These are phyloP conservation scores for Artemisia argyi DNA, from an alignment of 129 eudicot species.

Conservation along the genomic window DNA sequence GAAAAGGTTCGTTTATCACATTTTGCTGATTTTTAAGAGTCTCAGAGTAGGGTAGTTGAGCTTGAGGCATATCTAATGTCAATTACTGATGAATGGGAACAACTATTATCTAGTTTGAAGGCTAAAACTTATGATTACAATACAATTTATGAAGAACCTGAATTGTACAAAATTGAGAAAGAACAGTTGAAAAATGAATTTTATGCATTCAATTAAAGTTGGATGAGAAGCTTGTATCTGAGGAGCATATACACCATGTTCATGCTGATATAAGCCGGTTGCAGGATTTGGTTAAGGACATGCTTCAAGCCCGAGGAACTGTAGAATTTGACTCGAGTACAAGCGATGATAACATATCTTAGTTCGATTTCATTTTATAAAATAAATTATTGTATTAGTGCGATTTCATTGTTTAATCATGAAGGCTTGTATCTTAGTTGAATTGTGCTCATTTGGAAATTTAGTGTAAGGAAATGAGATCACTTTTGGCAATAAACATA, in stretches of 20 bases:
- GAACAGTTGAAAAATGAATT: slow-evolving; percentile 46
- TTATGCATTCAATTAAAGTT: slow-evolving; percentile 37
- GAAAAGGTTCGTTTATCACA: slow-evolving; percentile 36
- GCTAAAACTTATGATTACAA: slow-evolving; percentile 46
- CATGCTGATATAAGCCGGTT: slow-evolving; percentile 61
- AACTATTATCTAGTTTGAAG: slow-evolving; percentile 56
- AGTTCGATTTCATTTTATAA: too few species aligned
- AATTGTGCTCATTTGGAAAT: too few species aligned
- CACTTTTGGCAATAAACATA: too few species aligned
- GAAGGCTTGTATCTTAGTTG: too few species aligned
- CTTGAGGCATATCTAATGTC: slow-evolving; percentile 51
- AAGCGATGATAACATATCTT: slow-evolving; percentile 14
- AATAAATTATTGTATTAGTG: too few species aligned
- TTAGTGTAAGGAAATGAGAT: too few species aligned
- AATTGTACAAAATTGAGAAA: slow-evolving; percentile 31
- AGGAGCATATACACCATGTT: slow-evolving; percentile 42
- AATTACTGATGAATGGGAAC: slow-evolving; percentile 59
- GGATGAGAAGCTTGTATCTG: too few species aligned
- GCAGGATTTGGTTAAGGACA: slow-evolving; percentile 48
- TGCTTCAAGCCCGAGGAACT: slow-evolving; percentile 49
- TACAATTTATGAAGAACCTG: slow-evolving; percentile 37
- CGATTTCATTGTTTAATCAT: too few species aligned
- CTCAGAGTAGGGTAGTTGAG: slow-evolving; percentile 46
- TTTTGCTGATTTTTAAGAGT: slow-evolving; percentile 49
- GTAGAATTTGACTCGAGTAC: slow-evolving; percentile 43